Percentiles rank a stretch among this genome's conserved stretches.
Evolutionary conservation across 495 filamentous ascomycete species (phyloP).

Genomic region (Aspergillus ostianus): DNA sequence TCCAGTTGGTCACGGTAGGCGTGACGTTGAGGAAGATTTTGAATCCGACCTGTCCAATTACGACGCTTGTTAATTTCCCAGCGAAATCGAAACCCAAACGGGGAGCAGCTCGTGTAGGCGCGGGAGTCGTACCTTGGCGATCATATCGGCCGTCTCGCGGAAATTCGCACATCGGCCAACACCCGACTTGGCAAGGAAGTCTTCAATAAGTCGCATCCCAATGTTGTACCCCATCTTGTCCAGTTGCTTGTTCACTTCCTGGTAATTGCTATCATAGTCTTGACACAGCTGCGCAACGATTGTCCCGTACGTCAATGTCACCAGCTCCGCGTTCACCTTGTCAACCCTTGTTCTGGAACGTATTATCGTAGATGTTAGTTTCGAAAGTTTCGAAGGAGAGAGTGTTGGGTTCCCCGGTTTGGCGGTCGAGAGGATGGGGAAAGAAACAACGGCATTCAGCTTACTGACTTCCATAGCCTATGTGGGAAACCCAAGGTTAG

Average conservation of each 20-base stretch:
- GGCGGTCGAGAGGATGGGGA: neutral
- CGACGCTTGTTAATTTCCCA: constrained; percentile 5
- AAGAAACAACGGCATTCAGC: constrained; percentile 13
- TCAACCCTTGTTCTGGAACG: constrained; percentile 57
- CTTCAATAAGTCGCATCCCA: constrained; percentile 91
- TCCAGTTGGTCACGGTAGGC: constrained; percentile 94
- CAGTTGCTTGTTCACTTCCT: constrained; percentile 90
- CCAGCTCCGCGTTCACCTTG: constrained; percentile 87
- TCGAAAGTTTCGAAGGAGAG: neutral
- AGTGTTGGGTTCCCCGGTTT: neutral
- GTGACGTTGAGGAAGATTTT: constrained; percentile 99
- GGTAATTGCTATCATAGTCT: constrained; percentile 90
- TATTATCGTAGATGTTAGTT: neutral
- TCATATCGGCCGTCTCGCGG: constrained; percentile 92
- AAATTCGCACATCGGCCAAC: constrained; percentile 90
- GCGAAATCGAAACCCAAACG: neutral
- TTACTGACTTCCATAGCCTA: constrained; percentile 96
- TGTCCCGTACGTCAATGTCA: constrained; percentile 95
- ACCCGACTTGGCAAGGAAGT: constrained; percentile 93
- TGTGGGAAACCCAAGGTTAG: constrained; percentile 28
- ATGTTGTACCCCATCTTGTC: constrained; percentile 99
- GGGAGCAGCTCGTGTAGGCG: neutral
- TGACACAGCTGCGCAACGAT: constrained; percentile 96
- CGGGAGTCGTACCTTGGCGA: constrained; percentile 69
- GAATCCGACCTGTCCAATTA: constrained; percentile 75